Evolutionary conservation across 2,329 filamentous ascomycete genomes (phyloP).

Genomic region (Zymoseptoria brevis): DNA sequence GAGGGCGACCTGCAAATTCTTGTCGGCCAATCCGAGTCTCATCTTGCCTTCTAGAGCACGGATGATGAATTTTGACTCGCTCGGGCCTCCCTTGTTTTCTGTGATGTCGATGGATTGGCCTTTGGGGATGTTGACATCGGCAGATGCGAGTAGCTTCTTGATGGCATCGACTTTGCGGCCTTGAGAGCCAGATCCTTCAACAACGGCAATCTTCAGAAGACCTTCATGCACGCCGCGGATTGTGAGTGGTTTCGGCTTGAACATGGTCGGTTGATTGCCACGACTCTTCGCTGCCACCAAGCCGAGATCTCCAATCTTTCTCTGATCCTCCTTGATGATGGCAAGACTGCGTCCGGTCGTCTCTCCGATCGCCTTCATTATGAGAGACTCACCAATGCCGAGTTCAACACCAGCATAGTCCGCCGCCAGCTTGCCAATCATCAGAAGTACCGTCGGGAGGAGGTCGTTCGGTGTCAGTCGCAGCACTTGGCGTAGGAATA

Average conservation of each 20-base stretch:
- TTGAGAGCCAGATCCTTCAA: constrained; percentile 79
- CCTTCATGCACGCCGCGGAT: constrained; percentile 80
- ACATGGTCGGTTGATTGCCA: constrained; percentile 94
- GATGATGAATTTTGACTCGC: constrained; percentile 89
- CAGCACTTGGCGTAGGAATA: constrained; percentile 90
- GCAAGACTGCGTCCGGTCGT: constrained; percentile 79
- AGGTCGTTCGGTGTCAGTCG: constrained; percentile 82
- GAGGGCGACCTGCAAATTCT: constrained; percentile 79
- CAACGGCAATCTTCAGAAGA: constrained; percentile 78
- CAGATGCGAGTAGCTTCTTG: constrained; percentile 90
- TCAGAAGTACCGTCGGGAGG: constrained; percentile 78
- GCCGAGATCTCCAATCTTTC: constrained; percentile 91
- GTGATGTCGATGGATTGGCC: constrained; percentile 66
- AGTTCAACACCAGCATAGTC: constrained; percentile 95
- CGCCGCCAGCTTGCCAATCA: constrained; percentile 96
- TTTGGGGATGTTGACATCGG: constrained; percentile 67
- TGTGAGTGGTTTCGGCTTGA: constrained; percentile 88
- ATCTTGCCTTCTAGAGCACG: constrained; percentile 92
- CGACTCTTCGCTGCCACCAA: constrained; percentile 92
- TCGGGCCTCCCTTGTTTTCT: constrained; percentile 86
- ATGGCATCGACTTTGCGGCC: constrained; percentile 86
- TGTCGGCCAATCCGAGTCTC: constrained; percentile 83
- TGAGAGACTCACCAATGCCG: constrained; percentile 95
- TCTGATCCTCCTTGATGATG: constrained; percentile 91
- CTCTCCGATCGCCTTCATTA: constrained; percentile 98